Evolutionary conservation across 805 yeast genomes (phyloP).

Genomic region (Candida golubevii): DNA sequence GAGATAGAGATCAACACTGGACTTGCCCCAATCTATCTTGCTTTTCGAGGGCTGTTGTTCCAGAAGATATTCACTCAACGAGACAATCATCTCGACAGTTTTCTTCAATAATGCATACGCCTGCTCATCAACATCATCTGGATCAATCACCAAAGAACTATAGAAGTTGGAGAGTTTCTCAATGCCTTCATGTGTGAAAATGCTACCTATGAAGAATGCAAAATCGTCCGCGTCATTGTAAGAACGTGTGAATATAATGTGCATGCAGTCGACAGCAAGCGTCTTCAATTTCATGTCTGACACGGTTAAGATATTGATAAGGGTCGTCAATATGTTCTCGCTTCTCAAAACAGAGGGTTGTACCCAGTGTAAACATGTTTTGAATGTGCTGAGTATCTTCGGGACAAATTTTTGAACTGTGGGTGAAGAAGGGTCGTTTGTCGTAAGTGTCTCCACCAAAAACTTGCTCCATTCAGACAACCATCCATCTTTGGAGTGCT

Average conservation of each 20-base stretch:
- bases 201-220: slow-evolving; percentile 70
- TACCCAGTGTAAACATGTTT: slow-evolving; percentile 90
- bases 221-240: slow-evolving; percentile 67
- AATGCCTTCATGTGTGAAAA: slow-evolving; percentile 74
- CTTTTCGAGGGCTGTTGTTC: slow-evolving; percentile 35
- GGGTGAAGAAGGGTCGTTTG: slow-evolving; percentile 24
- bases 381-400: slow-evolving; percentile 73
- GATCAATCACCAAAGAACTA: slow-evolving; percentile 52
- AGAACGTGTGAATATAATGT: slow-evolving; percentile 77
- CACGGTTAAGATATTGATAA: slow-evolving; percentile 56
- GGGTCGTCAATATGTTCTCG: slow-evolving; percentile 59
- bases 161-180: slow-evolving; percentile 62
- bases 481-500: slow-evolving; percentile 83
- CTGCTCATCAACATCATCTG: slow-evolving; percentile 73
- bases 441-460: slow-evolving; percentile 30
- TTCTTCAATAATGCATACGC: slow-evolving; percentile 81
- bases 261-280: slow-evolving; percentile 86
- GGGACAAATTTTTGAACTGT: slow-evolving; percentile 48
- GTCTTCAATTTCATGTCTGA: slow-evolving; percentile 67
- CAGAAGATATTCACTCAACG: slow-evolving; percentile 73
- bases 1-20: slow-evolving; percentile 67
- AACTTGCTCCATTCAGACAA: slow-evolving; percentile 60
- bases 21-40: slow-evolving; percentile 45
- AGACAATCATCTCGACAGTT: slow-evolving; percentile 89
- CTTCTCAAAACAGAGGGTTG: slow-evolving; percentile 68